A percentile compares a stretch with the other conserved stretches of the same genome.
phyloP scores from a whole-genome alignment of 306 rosid genomes.

The Quercus alba region DNA sequence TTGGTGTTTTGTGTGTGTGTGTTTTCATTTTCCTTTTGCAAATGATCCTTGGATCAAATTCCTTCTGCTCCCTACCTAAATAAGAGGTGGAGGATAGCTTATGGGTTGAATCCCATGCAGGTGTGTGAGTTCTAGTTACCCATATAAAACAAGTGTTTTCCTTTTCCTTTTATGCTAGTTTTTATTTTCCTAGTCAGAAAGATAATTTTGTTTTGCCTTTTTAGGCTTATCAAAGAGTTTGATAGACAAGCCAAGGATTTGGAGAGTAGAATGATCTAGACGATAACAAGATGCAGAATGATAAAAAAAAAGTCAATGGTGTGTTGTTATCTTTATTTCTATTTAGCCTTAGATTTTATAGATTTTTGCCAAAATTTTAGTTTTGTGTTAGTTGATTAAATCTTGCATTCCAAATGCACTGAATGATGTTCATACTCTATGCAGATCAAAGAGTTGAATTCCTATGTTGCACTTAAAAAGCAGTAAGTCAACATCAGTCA shows the following conservation, averaged over 20 bases:
- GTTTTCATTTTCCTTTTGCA: no score
- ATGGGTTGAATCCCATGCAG: no score
- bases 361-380: neutral
- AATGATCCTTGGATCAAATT: no score
- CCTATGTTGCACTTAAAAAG: slow-evolving; percentile 89
- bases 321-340: slow-evolving; percentile 26
- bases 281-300: slow-evolving; percentile 79
- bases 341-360: neutral
- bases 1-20: no score
- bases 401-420: slow-evolving; percentile 2
- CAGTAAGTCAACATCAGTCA: slow-evolving; percentile 56
- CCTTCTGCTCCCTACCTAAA: no score
- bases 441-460: slow-evolving; percentile 96
- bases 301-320: slow-evolving; percentile 89
- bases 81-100: no score
- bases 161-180: neutral
- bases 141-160: no score
- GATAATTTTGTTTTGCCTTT: slow-evolving; percentile 6
- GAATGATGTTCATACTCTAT: slow-evolving; percentile 23
- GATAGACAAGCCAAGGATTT: slow-evolving; percentile 72
- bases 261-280: slow-evolving; percentile 57
- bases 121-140: no score
- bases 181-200: neutral
- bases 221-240: slow-evolving; percentile 88
- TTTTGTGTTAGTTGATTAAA: neutral